Evolutionary conservation across 192 early-diverging fungal species (phyloP), one percentile per base, ranked within the genome.

Genomic region (Chytriomyces sp.): DNA sequence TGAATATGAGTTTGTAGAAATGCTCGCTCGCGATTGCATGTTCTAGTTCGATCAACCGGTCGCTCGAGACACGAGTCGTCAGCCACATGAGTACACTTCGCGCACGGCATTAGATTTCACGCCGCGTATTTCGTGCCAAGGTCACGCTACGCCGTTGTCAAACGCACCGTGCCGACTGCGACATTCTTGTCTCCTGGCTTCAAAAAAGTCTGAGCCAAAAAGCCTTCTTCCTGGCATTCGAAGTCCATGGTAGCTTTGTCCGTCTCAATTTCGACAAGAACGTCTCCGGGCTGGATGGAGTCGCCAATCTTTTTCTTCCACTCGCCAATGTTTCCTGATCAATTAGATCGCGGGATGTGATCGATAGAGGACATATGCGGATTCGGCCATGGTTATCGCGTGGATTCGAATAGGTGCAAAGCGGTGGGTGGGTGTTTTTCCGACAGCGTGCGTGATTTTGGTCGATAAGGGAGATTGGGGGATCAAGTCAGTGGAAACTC

Each of bases 221-320:
- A 93, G 22, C 97, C 97, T 73, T 99, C 97, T 70, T 99, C 97
- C 81, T 98, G 95, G 71, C 93, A 96, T 80, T 99, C 97, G 64
- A 99, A 95, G 76, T 99, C 97, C 95, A 99, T 98, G 79, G 94
- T 92, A 12, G 97, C 97, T 91, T 99, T 99, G 78, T 99, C 97
- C 32, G 97, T 99, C 79, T 99, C 97, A 64, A 99, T 94, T 79
- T 96, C 96, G 28, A 95, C 88, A 40, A 99, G 80, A 39, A 96
- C 89, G 78, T 99, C 97, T 44, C 97, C 97, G 33, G 95, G 90
- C 25, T 80, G 71, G 67, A 96, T 85, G 61, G 88, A 80, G 77
- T 99, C 97, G 33, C 97, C 96, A 66, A 96, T 88, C 77, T 93
- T 89, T 81, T 99, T 99, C 74, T 91, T 86, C 95, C 95, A 99